phyloP scores from a whole-genome alignment of 371 early-diverging fungal genomes.

The Mycotypha africana region DNA sequence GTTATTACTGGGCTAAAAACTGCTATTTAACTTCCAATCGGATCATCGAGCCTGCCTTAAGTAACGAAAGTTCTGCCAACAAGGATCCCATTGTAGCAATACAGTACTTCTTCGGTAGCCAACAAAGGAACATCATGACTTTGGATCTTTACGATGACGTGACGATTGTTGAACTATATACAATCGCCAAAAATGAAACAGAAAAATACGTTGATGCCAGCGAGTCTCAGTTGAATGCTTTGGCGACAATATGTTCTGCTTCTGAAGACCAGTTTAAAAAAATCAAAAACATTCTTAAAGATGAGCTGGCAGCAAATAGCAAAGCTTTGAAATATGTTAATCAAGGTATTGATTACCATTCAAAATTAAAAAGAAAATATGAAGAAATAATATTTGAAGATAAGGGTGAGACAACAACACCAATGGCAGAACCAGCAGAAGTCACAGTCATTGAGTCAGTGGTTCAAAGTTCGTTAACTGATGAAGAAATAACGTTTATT shows the following conservation, averaged over 20 bases:
- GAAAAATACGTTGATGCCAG: neutral
- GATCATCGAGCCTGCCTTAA: constrained; percentile 2
- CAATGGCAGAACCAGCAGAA: constrained; percentile 4
- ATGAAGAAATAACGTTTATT: constrained; percentile 4
- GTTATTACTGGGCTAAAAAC: neutral
- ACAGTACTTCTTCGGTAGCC: constrained; percentile 1
- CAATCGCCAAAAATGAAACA: constrained; percentile 2
- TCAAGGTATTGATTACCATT: constrained; percentile 7
- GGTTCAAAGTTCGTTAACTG: constrained; percentile 1
- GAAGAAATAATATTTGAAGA: constrained; percentile 3
- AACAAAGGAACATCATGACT: constrained; percentile 1
- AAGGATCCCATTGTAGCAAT: constrained; percentile 1
- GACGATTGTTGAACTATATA: constrained; percentile 1
- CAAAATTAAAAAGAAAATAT: constrained; percentile 7
- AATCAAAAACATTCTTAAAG: constrained; percentile 1
- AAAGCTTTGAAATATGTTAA: constrained; percentile 2
- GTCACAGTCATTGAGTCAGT: constrained; percentile 3
- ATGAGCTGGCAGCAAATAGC: neutral
- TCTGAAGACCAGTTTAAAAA: constrained; percentile 2
- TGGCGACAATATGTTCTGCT: neutral
- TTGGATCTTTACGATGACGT: neutral
- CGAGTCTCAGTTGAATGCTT: constrained; percentile 2
- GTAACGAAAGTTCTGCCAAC: constrained; percentile 1
- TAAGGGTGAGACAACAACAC: constrained; percentile 2
- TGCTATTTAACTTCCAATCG: constrained; percentile 2